A percentile compares a stretch with the other conserved stretches of the same genome.
Evolutionary conservation across 129 eudicot genomes (phyloP).

Genomic region (Gnaphalium uliginosum): DNA sequence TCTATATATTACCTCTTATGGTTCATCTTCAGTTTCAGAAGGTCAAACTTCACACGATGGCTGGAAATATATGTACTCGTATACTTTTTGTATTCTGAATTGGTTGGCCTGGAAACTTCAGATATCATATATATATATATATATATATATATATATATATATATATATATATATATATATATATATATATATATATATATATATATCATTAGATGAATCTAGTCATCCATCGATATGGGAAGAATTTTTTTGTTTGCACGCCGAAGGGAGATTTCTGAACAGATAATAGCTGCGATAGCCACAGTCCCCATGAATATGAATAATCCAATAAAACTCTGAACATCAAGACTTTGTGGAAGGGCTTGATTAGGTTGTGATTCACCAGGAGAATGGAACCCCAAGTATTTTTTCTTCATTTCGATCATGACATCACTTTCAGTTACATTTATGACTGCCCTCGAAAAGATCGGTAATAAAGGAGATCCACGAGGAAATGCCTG

Average conservation of each 20-base stretch:
- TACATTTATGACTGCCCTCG: not conserved
- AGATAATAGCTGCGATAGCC: not conserved
- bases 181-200: too few species aligned
- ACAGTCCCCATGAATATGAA: not conserved
- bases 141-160: too few species aligned
- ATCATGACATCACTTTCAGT: not conserved
- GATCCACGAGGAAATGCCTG: not conserved
- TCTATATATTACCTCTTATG: not conserved
- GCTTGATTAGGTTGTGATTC: not conserved
- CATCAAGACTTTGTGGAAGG: slow-evolving; percentile 1
- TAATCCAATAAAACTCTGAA: not conserved
- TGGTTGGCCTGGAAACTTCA: not conserved
- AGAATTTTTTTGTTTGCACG: slow-evolving; percentile 1
- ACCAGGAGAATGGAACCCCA: not conserved
- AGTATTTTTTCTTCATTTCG: not conserved
- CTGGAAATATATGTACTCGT: not conserved
- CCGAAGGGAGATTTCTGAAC: not conserved
- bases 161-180: too few species aligned
- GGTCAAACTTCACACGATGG: not conserved
- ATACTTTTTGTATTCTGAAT: not conserved
- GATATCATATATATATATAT: too few species aligned
- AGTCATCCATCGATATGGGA: not conserved
- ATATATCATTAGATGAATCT: not conserved
- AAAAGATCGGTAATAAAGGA: not conserved
- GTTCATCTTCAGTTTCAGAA: not conserved